These are phyloP conservation scores for Fusarium duplospermum DNA, from an alignment of 2,329 filamentous ascomycete genomes.

Conservation along the genomic window DNA sequence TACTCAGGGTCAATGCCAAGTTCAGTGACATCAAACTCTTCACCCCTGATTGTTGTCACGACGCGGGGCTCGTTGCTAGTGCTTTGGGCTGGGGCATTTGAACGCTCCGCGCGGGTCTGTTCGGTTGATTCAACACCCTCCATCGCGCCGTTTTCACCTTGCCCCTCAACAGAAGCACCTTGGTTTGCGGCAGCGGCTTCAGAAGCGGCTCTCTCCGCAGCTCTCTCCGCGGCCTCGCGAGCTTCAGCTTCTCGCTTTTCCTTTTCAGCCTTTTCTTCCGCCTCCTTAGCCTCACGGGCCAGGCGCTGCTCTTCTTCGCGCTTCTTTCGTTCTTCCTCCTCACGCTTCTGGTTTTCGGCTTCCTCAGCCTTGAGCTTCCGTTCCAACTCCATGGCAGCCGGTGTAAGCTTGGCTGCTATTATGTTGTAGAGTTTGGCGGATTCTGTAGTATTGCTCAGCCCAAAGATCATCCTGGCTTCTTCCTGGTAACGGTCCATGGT, in stretches of 20 bases:
- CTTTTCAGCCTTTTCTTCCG: constrained; percentile 72
- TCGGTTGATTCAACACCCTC: constrained; percentile 77
- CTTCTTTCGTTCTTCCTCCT: constrained; percentile 69
- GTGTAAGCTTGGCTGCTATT: constrained; percentile 80
- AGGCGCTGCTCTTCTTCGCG: constrained; percentile 74
- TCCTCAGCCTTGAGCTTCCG: constrained; percentile 74
- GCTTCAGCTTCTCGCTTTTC: constrained; percentile 80
- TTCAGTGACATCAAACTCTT: constrained; percentile 91
- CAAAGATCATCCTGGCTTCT: constrained; percentile 89
- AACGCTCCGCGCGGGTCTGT: constrained; percentile 47
- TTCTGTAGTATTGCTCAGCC: constrained; percentile 70
- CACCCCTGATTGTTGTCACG: constrained; percentile 85
- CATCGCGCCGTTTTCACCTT: constrained; percentile 66
- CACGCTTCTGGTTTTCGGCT: constrained; percentile 61
- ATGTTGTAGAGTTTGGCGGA: constrained; percentile 76
- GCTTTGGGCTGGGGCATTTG: constrained; percentile 43
- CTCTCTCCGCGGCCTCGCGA: constrained; percentile 66
- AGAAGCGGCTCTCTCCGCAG: constrained; percentile 69
- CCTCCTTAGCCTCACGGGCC: constrained; percentile 77
- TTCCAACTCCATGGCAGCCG: constrained; percentile 84
- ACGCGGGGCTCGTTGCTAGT: constrained; percentile 63
- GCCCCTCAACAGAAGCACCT: constrained; percentile 4
- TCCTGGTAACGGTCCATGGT: constrained; percentile 88
- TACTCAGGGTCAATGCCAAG: constrained; percentile 96
- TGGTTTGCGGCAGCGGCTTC: constrained; percentile 60